Evolutionary conservation across 768 basidiomycete species (phyloP).

Genomic region (Amanita rubescens): DNA sequence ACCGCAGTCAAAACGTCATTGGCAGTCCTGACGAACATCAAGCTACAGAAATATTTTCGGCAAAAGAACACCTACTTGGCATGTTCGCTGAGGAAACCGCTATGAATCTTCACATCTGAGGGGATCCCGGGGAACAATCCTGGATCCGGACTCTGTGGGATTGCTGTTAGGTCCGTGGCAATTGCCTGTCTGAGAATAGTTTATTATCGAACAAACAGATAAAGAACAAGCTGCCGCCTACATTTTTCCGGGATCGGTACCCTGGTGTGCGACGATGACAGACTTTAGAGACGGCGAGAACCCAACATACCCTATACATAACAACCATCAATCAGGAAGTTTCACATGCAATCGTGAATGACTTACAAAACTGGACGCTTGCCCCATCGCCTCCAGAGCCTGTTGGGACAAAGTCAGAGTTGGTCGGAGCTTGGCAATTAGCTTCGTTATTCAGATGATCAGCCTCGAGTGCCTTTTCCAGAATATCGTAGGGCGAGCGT

Average conservation of each 20-base stretch:
- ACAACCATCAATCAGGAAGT: not conserved
- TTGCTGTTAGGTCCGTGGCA: constrained; percentile 30
- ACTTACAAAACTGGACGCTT: constrained; percentile 30
- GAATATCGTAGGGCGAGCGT: not conserved
- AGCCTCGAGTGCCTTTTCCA: too few relatives aligned
- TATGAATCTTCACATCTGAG: constrained; percentile 33
- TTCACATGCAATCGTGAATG: not conserved
- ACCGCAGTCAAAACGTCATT: constrained; percentile 34
- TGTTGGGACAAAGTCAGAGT: constrained; percentile 32
- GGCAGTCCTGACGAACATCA: constrained; percentile 27
- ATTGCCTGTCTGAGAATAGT: constrained; percentile 23
- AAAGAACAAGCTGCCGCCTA: constrained; percentile 12
- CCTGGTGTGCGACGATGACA: constrained; percentile 38
- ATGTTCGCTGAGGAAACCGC: constrained; percentile 38
- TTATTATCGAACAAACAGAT: not conserved
- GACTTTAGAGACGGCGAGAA: constrained; percentile 24
- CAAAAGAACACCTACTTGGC: constrained; percentile 23
- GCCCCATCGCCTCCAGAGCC: constrained; percentile 40
- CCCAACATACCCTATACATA: constrained; percentile 23
- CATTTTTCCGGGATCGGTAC: constrained; percentile 31
- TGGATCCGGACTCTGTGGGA: constrained; percentile 25
- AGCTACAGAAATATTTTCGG: not conserved
- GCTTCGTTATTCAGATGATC: too few relatives aligned
- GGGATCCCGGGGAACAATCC: constrained; percentile 39
- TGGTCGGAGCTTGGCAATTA: constrained; percentile 33